Evolutionary conservation across 176 grass and related monocot genomes (phyloP).

Genomic region (Carex cristatella): DNA sequence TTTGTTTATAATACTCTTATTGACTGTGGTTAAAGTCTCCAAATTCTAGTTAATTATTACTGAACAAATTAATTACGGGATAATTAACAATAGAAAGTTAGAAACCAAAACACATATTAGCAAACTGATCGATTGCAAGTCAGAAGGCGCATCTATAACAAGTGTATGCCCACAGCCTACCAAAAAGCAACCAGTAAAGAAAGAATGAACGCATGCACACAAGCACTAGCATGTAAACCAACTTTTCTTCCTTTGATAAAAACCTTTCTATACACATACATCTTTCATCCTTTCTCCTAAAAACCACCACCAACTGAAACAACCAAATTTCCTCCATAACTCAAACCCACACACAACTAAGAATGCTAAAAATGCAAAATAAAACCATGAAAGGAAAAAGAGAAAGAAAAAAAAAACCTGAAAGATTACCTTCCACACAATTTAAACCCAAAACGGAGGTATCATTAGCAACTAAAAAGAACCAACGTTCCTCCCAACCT

Average conservation of each 20-base stretch:
- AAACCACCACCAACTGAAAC: constrained; percentile 6
- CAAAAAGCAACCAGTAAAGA: background rate
- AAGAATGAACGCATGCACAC: background rate
- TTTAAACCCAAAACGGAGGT: constrained; percentile 29
- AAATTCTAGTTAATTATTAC: too few species aligned
- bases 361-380: background rate
- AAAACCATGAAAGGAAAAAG: constrained; percentile 16
- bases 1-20: too few species aligned
- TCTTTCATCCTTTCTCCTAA: constrained; percentile 10
- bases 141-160: background rate
- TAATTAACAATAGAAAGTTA: too few species aligned
- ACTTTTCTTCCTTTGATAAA: constrained; percentile 15
- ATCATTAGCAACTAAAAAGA: constrained; percentile 25
- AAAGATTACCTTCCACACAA: background rate
- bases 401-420: background rate
- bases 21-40: too few species aligned
- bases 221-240: background rate
- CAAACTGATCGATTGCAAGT: background rate
- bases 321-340: background rate
- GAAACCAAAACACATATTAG: background rate
- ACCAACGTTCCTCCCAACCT: constrained; percentile 22
- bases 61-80: too few species aligned
- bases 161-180: too few species aligned
- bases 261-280: constrained; percentile 28
- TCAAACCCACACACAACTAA: constrained; percentile 6